A percentile compares a stretch with the other conserved stretches of the same genome.
Conservation (phyloP, 2,329 filamentous ascomycete genomes). For the Paraphoma sp. region DNA sequence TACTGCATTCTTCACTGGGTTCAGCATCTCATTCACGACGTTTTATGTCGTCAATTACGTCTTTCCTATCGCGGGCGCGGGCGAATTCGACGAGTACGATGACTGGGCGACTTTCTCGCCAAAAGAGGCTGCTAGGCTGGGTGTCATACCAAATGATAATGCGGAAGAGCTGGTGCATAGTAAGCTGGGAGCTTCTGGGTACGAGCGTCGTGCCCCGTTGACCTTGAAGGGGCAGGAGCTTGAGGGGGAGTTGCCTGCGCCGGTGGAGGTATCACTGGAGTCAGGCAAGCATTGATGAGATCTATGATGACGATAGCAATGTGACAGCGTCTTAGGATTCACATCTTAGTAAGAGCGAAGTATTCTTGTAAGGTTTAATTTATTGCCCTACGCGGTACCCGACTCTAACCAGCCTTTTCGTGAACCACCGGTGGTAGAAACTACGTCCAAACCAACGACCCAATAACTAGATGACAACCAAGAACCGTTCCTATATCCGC, state of each 20-base stretch:
- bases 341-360: too few relatives aligned
- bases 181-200: not conserved
- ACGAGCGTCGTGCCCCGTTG: not conserved
- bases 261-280: not conserved
- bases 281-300: not conserved
- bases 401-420: too few relatives aligned
- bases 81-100: constrained; percentile 1
- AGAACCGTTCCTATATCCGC: too few relatives aligned
- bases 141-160: not conserved
- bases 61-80: not conserved
- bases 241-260: not conserved
- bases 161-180: not conserved
- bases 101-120: constrained; percentile 1
- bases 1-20: not conserved
- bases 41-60: not conserved
- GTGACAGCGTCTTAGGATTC: too few relatives aligned
- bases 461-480: too few relatives aligned
- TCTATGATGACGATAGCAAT: not conserved
- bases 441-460: too few relatives aligned
- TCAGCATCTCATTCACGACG: not conserved
- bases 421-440: too few relatives aligned
- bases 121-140: not conserved
- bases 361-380: too few relatives aligned
- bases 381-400: too few relatives aligned
- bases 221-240: not conserved